phyloP scores from a whole-genome alignment of 768 basidiomycete species.

The Crassisporium funariophilum region DNA sequence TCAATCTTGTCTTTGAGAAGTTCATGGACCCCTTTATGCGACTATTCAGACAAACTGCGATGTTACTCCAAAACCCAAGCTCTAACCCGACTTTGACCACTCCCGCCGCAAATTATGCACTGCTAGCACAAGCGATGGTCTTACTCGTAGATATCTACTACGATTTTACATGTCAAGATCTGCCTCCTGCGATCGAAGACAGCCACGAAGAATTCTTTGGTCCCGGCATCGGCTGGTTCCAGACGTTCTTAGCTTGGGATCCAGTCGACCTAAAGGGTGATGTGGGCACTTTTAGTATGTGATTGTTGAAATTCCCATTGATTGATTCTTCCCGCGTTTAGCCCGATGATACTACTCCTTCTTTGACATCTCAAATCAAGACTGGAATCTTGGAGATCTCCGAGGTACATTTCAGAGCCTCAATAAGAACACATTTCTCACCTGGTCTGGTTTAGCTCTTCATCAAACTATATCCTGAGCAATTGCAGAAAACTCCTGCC shows the following conservation, averaged over 20 bases:
- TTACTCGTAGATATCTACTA: slow-evolving; percentile 87
- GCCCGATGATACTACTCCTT: slow-evolving; percentile 82
- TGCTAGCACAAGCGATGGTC: slow-evolving; percentile 73
- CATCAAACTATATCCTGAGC: slow-evolving; percentile 82
- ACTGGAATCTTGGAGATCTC: slow-evolving; percentile 88
- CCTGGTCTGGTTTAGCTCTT: slow-evolving; percentile 63
- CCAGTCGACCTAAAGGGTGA: slow-evolving; percentile 67
- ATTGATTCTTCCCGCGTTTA: slow-evolving; percentile 28
- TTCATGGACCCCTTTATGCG: slow-evolving; percentile 86
- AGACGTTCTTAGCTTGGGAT: slow-evolving; percentile 82
- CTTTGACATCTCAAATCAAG: slow-evolving; percentile 88
- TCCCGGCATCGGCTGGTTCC: slow-evolving; percentile 67
- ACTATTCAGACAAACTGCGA: slow-evolving; percentile 72
- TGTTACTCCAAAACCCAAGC: slow-evolving; percentile 43
- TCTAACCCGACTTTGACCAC: slow-evolving; percentile 36
- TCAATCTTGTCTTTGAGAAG: slow-evolving; percentile 85
- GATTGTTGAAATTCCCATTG: slow-evolving; percentile 1
- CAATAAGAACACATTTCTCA: slow-evolving; percentile 1
- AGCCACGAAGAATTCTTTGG: slow-evolving; percentile 82
- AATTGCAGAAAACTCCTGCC: slow-evolving; percentile 61
- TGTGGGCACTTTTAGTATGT: slow-evolving; percentile 43
- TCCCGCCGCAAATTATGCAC: slow-evolving; percentile 41
- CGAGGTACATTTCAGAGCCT: slow-evolving; percentile 52
- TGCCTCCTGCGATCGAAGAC: slow-evolving; percentile 94
- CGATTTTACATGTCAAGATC: slow-evolving; percentile 93